These are phyloP conservation scores for Cladosporium phlei DNA, from an alignment of 2,329 filamentous ascomycete genomes.

Conservation along the genomic window DNA sequence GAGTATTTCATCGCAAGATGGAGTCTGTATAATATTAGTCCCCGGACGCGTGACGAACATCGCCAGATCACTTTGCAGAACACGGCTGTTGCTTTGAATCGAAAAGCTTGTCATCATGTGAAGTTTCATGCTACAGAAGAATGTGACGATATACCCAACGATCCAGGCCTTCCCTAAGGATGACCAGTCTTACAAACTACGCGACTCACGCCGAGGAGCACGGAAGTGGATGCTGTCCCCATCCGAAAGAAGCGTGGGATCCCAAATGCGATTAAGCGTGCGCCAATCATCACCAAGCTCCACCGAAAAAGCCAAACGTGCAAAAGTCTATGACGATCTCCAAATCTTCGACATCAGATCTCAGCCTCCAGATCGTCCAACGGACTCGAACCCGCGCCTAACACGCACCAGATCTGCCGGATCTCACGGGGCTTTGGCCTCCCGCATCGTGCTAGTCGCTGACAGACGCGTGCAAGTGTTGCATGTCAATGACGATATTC, in stretches of 20 bases:
- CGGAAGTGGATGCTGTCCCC: not conserved
- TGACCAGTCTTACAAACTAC: no score
- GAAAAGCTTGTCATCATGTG: no score
- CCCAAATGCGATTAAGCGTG: not conserved
- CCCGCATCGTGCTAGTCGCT: not conserved
- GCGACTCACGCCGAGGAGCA: no score
- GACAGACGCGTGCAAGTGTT: not conserved
- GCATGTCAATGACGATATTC: conserved; percentile 1
- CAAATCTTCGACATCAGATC: conserved; percentile 4
- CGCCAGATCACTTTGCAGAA: no score
- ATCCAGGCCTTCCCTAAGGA: no score
- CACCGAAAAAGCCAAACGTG: conserved; percentile 6
- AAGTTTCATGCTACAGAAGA: no score
- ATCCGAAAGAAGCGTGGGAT: not conserved
- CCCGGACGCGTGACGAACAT: no score
- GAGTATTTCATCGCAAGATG: no score
- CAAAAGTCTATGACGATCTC: conserved; percentile 5
- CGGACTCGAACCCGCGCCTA: no score
- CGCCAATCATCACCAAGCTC: conserved; percentile 2
- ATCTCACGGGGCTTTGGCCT: not conserved
- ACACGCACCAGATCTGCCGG: conserved; percentile 1
- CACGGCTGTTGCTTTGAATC: no score
- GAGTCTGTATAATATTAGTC: no score
- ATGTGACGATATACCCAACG: no score
- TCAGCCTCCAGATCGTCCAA: not conserved